Evolutionary conservation across 768 basidiomycete species (phyloP), one percentile per base, ranked within the genome.

Genomic region (Arthromyces matolae): DNA sequence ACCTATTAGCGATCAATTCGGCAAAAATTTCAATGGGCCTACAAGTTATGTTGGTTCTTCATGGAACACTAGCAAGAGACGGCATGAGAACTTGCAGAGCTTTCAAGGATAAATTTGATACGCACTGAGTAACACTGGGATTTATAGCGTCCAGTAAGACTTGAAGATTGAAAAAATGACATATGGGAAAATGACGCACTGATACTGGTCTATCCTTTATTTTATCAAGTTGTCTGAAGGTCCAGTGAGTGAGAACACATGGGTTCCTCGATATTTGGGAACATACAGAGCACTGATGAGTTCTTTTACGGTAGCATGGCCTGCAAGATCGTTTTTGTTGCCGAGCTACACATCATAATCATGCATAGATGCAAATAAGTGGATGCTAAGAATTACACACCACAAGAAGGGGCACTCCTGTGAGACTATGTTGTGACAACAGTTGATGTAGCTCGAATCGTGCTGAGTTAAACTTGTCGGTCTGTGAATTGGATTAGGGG

Each of bases 1-100:
- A 29, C n/a, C 18, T 12, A 32, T 44, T n/a, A 34, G 18, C 18
- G 23, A 3, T 29, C 23, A 38, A 36, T 39, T 24, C 29, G 9
- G n/a, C 5, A n/a, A 28, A 29, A 16, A 35, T 44, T 16, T 22
- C 22, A 27, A 64, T 87, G 46, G n/a, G n/a, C n/a, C n/a, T 56
- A 89, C 86, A 96, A 70, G 62, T 96, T 96, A 65, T 96, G 92
- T 65, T 90, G 88, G 60, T 84, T 93, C 67, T 93, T 94, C 86
- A 95, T 94, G 2, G 92, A 96, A 64, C 93, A 95, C 93, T 96
- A 57, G 1, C 39, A 37, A 19, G n/a, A n/a, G n/a, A 39, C 42
- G 29, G 42, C 22, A 40, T 38, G 27, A 35, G 44, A 19, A 20
- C 52, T 34, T 47, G 51, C 19, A 13, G 36, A 4, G 28, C 25